A percentile compares a stretch with the other conserved stretches of the same genome.
Conservation (phyloP, 1,284 basidiomycete species). For the Coniferiporia sulphurascens region DNA sequence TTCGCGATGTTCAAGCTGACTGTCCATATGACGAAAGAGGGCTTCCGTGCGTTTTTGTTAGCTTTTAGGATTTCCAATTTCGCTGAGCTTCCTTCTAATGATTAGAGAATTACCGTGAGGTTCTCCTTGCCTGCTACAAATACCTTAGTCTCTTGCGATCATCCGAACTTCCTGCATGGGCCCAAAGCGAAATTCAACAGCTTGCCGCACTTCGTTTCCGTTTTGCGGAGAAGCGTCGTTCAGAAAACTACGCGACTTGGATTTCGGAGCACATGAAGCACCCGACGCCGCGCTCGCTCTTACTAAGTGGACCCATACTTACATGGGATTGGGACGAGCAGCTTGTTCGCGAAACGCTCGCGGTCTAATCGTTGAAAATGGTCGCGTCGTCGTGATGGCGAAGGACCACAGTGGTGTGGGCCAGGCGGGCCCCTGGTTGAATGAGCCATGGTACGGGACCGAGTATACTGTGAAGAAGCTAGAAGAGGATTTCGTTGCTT, state of each 20-base stretch:
- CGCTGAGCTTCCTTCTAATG: conserved; percentile 2
- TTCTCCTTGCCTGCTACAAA: conserved; percentile 76
- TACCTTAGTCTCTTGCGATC: conserved; percentile 82
- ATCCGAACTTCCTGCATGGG: conserved; percentile 64
- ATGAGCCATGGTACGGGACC: conserved; percentile 86
- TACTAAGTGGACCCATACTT: conserved; percentile 73
- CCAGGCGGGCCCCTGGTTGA: conserved; percentile 49
- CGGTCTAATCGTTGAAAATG: conserved; percentile 57
- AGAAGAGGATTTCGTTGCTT: conserved; percentile 55
- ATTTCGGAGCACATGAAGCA: conserved; percentile 75
- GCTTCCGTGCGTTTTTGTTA: conserved; percentile 60
- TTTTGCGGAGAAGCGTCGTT: conserved; percentile 83
- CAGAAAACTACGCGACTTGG: conserved; percentile 78
- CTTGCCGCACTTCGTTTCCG: conserved; percentile 80
- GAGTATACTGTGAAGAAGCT: conserved; percentile 71
- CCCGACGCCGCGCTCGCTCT: conserved; percentile 76
- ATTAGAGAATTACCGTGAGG: conserved; percentile 72
- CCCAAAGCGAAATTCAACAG: conserved; percentile 76
- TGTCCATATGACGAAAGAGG: conserved; percentile 79
- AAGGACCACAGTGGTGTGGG: conserved; percentile 59
- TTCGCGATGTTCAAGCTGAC: conserved; percentile 90
- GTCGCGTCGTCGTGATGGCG: conserved; percentile 77
- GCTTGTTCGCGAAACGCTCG: conserved; percentile 62
- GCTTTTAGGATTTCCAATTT: background rate
- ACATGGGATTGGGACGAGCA: conserved; percentile 75